Percentiles rank a stretch among this genome's conserved stretches.
Conservation (phyloP, 148 eudicot genomes). For the Vaccinium darrowii region DNA sequence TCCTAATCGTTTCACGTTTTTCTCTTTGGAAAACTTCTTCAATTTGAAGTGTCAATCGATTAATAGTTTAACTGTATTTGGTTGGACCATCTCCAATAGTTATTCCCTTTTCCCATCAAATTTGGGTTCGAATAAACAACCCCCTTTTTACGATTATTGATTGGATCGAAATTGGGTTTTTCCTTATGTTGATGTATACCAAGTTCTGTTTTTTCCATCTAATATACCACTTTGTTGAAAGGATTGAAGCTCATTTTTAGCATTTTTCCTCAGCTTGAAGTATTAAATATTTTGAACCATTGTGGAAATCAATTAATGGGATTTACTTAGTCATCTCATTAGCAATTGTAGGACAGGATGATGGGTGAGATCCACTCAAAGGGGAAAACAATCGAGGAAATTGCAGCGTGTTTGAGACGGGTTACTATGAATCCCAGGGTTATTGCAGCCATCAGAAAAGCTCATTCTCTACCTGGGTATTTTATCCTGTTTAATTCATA, state of each 20-base stretch:
- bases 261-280: not conserved
- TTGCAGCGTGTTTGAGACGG: slow-evolving; percentile 62
- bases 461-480: slow-evolving; percentile 62
- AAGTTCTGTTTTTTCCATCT: too few species aligned
- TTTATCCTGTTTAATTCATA: not conserved
- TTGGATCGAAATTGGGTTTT: not conserved
- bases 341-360: slow-evolving; percentile 58
- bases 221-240: not conserved
- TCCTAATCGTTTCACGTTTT: slow-evolving; percentile 1
- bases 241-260: not conserved
- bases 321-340: not conserved
- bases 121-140: not conserved
- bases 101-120: not conserved
- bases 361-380: slow-evolving; percentile 68
- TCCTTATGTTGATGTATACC: not conserved
- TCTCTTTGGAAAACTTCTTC: not conserved
- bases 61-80: not conserved
- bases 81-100: not conserved
- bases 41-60: not conserved
- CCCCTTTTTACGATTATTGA: not conserved
- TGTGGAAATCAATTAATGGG: slow-evolving; percentile 2
- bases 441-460: slow-evolving; percentile 60
- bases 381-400: slow-evolving; percentile 65
- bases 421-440: slow-evolving; percentile 56
- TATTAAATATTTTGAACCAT: slow-evolving; percentile 7